A percentile compares a stretch with the other conserved stretches of the same genome.
Conservation (phyloP, 768 basidiomycete species). For the Suillus cothurnatus region DNA sequence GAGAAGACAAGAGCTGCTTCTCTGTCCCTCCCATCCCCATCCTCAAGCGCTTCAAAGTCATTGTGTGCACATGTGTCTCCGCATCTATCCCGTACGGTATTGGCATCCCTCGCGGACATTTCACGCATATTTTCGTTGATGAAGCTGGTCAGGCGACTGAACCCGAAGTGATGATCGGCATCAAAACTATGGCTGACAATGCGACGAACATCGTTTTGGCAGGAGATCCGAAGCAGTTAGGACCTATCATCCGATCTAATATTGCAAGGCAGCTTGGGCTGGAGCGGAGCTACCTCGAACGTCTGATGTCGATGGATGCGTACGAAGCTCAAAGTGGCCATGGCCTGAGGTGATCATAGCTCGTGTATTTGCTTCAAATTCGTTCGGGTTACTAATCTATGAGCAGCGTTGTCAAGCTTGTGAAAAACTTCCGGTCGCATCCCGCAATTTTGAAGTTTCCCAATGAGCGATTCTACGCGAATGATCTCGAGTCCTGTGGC, state of each 20-base stretch:
- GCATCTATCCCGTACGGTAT: conserved; percentile 56
- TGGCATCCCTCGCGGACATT: conserved; percentile 62
- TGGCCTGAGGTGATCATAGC: conserved; percentile 39
- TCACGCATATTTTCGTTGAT: conserved; percentile 68
- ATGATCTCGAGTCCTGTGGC: conserved; percentile 52
- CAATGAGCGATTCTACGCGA: conserved; percentile 59
- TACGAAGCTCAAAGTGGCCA: conserved; percentile 40
- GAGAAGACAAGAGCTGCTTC: conserved; percentile 6
- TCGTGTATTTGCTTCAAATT: conserved; percentile 4
- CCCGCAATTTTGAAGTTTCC: conserved; percentile 60
- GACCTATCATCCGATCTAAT: conserved; percentile 63
- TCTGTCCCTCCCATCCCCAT: conserved; percentile 44
- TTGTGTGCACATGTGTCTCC: conserved; percentile 69
- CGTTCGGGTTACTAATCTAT: conserved; percentile 3
- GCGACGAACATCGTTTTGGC: conserved; percentile 62
- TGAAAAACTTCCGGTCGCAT: conserved; percentile 70
- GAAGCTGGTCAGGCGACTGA: conserved; percentile 77
- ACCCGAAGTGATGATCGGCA: conserved; percentile 61
- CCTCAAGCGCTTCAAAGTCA: conserved; percentile 48
- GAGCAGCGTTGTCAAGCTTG: conserved; percentile 59
- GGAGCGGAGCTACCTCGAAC: conserved; percentile 61
- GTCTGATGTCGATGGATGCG: conserved; percentile 51
- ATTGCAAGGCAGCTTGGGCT: conserved; percentile 60
- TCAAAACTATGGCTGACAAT: conserved; percentile 59
- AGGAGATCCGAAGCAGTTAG: conserved; percentile 73